Base-by-base conservation (phyloP, 345 rosid species). In the Aquilaria yunnanensis region DNA sequence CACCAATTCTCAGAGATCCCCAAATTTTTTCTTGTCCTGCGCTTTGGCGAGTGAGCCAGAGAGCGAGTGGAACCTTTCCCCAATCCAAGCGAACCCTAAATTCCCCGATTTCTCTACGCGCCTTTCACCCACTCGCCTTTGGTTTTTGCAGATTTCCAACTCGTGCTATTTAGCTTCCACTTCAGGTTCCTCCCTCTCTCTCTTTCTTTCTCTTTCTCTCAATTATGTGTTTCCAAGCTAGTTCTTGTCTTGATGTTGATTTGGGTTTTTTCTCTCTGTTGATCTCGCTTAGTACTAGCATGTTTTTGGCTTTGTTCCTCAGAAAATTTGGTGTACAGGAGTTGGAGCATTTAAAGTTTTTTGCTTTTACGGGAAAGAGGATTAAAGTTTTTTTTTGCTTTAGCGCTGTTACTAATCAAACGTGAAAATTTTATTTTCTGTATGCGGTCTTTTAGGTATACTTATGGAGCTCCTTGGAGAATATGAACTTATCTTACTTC, bases 81-180 rank as follows among this genome's bases (percentile, higher is more conserved):
- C 9, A 45, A 45, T 37, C 8, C 32, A 8, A 30, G 29, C 7
- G 33, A 65, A 66, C 69, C 69, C 69, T 66, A 66, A 43, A 56
- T 10, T 8, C 30, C 31, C 62, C 69, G 48, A 57, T 46, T 50
- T 43, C 52, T 43, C 63, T 58, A 66, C 69, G 69, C 69, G 69
- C 69, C 69, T 58, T 58, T 33, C 13, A 50, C n/a, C 32, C 69
- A 66, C 69, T 66, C 63, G 69, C 69, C 69, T 58, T 66, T 32
- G 51, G 57, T 33, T 57, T 66, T 51, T 12, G 57, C 63, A 65
- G 68, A 55, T 37, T 54, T 51, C 51, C 53, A 57, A 54, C 67
- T 46, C 54, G 30, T 23, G 34, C 51, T 54, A 64, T 54, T 64
- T 62, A 55, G 46, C 53, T 60, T 64, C 68, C 53, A 52, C 50